Conservation (phyloP, 768 basidiomycete genomes). For the Coprinellus micaceus region DNA sequence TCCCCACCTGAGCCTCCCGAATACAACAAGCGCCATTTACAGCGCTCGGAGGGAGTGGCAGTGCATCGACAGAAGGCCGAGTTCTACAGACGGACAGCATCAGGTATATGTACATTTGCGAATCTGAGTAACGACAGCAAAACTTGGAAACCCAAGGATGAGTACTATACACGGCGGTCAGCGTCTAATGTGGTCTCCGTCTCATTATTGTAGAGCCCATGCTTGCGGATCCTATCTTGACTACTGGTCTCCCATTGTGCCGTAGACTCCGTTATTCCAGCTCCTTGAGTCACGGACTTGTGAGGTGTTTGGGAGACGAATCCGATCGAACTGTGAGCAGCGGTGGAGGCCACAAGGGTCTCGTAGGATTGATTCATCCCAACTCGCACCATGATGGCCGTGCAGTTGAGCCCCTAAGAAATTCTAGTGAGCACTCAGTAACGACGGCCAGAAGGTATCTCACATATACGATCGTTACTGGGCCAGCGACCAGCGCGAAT, state of each 20-base stretch:
- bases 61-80: not conserved
- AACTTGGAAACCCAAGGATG: not conserved
- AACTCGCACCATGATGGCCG: constrained; percentile 1
- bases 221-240: too few species aligned
- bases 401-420: not conserved
- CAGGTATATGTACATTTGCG: not conserved
- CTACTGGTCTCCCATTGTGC: too few species aligned
- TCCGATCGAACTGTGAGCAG: not conserved
- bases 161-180: not conserved
- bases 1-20: too few species aligned
- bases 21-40: too few species aligned
- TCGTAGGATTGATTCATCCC: constrained; percentile 2
- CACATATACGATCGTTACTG: not conserved
- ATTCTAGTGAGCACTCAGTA: too few species aligned
- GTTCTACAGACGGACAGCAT: not conserved
- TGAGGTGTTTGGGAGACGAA: not conserved
- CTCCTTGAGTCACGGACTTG: not conserved
- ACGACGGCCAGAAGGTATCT: not conserved
- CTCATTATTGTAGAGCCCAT: too few species aligned
- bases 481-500: not conserved
- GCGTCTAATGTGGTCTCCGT: too few species aligned
- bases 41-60: not conserved
- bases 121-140: not conserved
- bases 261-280: too few species aligned
- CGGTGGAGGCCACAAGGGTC: not conserved